Conservation (phyloP, 192 early-diverging fungal genomes). For the Coemansia sp. region DNA sequence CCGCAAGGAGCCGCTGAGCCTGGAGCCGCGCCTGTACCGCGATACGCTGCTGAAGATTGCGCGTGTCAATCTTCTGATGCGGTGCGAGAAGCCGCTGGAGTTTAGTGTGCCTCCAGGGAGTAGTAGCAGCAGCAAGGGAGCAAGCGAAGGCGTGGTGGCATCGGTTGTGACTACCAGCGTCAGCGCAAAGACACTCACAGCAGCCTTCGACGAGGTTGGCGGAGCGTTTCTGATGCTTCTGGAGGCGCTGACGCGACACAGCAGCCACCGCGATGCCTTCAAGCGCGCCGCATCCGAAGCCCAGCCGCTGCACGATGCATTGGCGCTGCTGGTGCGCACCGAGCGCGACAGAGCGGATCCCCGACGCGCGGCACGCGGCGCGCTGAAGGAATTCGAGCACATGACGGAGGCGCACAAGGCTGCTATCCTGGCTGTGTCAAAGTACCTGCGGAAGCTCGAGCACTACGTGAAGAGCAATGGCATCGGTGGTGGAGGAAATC, state of each 20-base stretch:
- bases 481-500: too few relatives aligned
- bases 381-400: conserved; percentile 5
- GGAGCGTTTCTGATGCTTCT: conserved; percentile 45
- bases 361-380: background rate
- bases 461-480: conserved; percentile 22
- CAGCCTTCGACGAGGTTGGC: conserved; percentile 38
- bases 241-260: conserved; percentile 48
- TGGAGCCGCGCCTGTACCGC: conserved; percentile 54
- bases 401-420: conserved; percentile 3
- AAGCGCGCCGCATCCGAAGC: conserved; percentile 40
- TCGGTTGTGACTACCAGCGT: conserved; percentile 7
- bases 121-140: background rate
- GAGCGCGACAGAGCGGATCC: background rate
- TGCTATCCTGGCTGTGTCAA: conserved; percentile 11
- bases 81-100: conserved; percentile 11
- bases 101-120: conserved; percentile 11
- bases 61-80: conserved; percentile 34
- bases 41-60: conserved; percentile 51
- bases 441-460: conserved; percentile 41
- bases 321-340: conserved; percentile 12
- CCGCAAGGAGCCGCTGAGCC: conserved; percentile 47
- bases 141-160: background rate
- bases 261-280: conserved; percentile 46
- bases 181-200: conserved; percentile 5
- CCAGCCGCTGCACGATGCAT: conserved; percentile 25